phyloP scores from a whole-genome alignment of 2,329 filamentous ascomycete species.

The Penicillium decumbens region DNA sequence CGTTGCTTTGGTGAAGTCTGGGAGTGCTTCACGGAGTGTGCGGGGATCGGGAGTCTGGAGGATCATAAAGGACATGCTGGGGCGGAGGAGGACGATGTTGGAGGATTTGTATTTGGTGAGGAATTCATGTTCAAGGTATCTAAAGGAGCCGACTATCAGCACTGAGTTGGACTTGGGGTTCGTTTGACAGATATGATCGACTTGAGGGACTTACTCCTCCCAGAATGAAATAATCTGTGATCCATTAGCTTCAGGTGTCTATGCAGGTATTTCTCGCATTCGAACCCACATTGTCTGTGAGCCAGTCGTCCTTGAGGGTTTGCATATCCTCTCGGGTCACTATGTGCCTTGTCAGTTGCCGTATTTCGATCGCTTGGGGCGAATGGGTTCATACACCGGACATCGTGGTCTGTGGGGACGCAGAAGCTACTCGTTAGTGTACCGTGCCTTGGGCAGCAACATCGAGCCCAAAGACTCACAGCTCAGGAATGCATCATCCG shows the following conservation, averaged over 20 bases:
- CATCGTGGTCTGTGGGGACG: slow-evolving; percentile 54
- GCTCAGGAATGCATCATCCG: slow-evolving; percentile 65
- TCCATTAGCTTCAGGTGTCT: slow-evolving; percentile 22
- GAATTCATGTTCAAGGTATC: slow-evolving; percentile 84
- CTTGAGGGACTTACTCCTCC: slow-evolving; percentile 67
- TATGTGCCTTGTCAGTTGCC: slow-evolving; percentile 35
- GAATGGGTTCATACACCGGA: slow-evolving; percentile 51
- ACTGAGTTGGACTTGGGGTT: not conserved
- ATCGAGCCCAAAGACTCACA: slow-evolving; percentile 51
- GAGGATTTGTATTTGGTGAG: slow-evolving; percentile 74
- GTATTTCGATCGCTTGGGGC: not conserved
- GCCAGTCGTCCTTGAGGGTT: slow-evolving; percentile 85
- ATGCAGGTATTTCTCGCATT: slow-evolving; percentile 5
- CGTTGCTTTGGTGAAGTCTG: slow-evolving; percentile 72
- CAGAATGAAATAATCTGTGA: slow-evolving; percentile 87
- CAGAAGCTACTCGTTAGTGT: slow-evolving; percentile 10
- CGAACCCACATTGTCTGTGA: slow-evolving; percentile 79
- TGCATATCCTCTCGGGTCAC: slow-evolving; percentile 88
- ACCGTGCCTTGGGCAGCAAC: not conserved
- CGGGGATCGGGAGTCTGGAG: slow-evolving; percentile 64
- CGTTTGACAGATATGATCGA: not conserved
- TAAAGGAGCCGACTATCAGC: slow-evolving; percentile 19
- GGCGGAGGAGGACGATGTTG: slow-evolving; percentile 83
- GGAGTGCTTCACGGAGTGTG: slow-evolving; percentile 63
- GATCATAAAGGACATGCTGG: slow-evolving; percentile 87